Conservation (phyloP, 2,329 filamentous ascomycete species). For the Furcasterigmium sp. region DNA sequence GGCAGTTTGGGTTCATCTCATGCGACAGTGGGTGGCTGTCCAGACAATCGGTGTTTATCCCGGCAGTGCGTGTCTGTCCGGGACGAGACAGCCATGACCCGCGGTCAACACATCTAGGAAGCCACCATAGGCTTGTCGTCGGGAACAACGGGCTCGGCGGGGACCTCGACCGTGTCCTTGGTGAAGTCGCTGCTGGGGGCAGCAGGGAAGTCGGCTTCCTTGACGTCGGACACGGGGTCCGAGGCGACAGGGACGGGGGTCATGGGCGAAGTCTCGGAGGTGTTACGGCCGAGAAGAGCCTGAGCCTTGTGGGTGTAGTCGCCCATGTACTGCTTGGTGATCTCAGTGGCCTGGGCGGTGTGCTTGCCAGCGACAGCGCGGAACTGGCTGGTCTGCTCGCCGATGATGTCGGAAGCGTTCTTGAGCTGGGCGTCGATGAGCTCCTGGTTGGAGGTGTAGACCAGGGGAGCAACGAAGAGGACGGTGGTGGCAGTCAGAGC, state of each 20-base stretch:
- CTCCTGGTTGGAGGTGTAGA: slow-evolving; percentile 65
- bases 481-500: slow-evolving; percentile 54
- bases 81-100: slow-evolving; percentile 8
- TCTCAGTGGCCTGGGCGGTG: slow-evolving; percentile 54
- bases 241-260: background rate
- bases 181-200: slow-evolving; percentile 11
- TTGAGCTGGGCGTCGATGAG: slow-evolving; percentile 60
- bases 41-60: no score
- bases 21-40: no score
- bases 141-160: slow-evolving; percentile 17
- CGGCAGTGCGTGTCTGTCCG: background rate
- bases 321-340: slow-evolving; percentile 63
- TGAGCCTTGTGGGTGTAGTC: slow-evolving; percentile 66
- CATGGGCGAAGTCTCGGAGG: slow-evolving; percentile 16
- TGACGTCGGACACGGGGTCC: slow-evolving; percentile 14
- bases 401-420: slow-evolving; percentile 51
- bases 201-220: slow-evolving; percentile 15
- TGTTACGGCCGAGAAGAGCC: slow-evolving; percentile 48
- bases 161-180: slow-evolving; percentile 4
- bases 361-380: slow-evolving; percentile 58
- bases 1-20: slow-evolving; percentile 3
- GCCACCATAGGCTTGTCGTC: slow-evolving; percentile 18
- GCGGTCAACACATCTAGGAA: slow-evolving; percentile 9
- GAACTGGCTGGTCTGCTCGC: slow-evolving; percentile 58
- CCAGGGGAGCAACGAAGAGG: slow-evolving; percentile 56